Base-by-base conservation (phyloP, 2,329 filamentous ascomycete genomes). In the Capronia coronata region DNA sequence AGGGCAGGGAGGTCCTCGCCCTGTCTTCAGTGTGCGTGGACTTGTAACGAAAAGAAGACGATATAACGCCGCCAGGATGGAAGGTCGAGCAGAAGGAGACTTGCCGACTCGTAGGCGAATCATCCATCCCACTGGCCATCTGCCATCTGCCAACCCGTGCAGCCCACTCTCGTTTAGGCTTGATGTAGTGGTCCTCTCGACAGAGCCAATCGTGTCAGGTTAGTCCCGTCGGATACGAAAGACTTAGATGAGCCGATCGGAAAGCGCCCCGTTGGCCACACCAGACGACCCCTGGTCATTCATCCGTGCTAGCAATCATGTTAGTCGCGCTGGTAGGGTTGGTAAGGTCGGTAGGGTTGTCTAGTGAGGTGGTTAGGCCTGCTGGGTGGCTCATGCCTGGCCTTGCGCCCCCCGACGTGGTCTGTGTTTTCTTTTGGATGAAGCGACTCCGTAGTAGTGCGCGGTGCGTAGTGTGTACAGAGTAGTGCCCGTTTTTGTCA, bases 221-320 rank as follows among this genome's bases (percentile, higher is more conserved):
- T 19, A 5, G 2, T 1, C 21, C 5, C 22, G 13, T 42, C 39
- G 39, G 39, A 42, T 42, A 43, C 25, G 40, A 22, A 43, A 16
- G 25, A 43, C 40, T 11, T n/a, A 43, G 25, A 30, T 43, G 19
- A 43, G 25, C 40, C 40, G 23, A 43, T 43, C 40, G 40, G 40
- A 43, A 10, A 21, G 22, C 19, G 40, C 23, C 25, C 40, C n/a
- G 40, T 16, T 23, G 11, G 13, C 19, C 19, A n/a, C 38, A 41
- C 38, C 22, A 23, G 14, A 19, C 8, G 19, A 41, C 3, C 38
- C 11, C 16, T 35, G 11, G 35, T 18, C 19, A n/a, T n/a, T n/a
- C n/a, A n/a, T n/a, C n/a, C n/a, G n/a, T n/a, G 19, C 14, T 8
- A 37, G 9, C 13, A 34, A 34, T 16, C 6, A 16, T 18, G 34